Conservation (phyloP, 108 stramenopile species). For the Seminavis robusta region DNA sequence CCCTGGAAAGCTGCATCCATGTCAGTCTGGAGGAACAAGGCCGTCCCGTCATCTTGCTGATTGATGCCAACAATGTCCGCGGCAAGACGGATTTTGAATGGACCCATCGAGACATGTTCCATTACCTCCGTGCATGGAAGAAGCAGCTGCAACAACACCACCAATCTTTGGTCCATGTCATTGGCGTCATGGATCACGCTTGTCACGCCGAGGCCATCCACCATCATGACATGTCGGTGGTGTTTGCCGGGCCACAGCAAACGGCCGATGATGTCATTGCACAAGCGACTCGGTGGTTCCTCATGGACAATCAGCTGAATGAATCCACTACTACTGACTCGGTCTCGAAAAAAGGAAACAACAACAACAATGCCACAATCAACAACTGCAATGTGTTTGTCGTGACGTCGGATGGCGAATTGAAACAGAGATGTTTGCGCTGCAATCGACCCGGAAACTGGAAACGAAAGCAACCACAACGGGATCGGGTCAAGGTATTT, state of each 20-base stretch:
- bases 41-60: constrained; percentile 2
- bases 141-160: background rate
- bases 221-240: background rate
- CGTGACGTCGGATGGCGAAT: constrained; percentile 21
- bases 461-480: background rate
- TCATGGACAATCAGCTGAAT: background rate
- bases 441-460: background rate
- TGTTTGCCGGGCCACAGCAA: constrained; percentile 25
- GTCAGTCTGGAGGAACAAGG: constrained; percentile 7
- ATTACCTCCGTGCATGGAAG: too few species aligned
- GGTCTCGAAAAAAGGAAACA: too few species aligned
- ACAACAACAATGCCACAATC: too few species aligned
- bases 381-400: background rate
- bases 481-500: constrained; percentile 16
- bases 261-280: constrained; percentile 31
- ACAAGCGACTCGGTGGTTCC: constrained; percentile 10
- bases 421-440: constrained; percentile 12
- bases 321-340: too few species aligned
- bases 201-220: constrained; percentile 4
- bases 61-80: constrained; percentile 30
- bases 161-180: background rate
- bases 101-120: constrained; percentile 13
- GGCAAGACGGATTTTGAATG: constrained; percentile 12
- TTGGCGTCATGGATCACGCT: constrained; percentile 22
- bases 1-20: constrained; percentile 5